Conservation (phyloP, 2,329 filamentous ascomycete species). For the Lecanicillium sp. region DNA sequence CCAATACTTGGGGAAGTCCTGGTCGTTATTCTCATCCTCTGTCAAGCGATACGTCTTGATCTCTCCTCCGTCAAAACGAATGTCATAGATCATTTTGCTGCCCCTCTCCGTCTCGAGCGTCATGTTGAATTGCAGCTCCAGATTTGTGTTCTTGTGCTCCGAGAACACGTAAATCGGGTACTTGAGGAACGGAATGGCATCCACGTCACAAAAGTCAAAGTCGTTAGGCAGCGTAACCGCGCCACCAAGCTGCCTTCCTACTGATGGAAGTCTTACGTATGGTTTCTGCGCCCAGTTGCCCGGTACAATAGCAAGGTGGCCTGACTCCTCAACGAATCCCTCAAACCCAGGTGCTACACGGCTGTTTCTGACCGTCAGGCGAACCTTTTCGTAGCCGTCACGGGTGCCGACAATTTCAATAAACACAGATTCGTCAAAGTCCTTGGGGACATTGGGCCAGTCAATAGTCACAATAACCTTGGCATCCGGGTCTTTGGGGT, state of each 20-base stretch:
- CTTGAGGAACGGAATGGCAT: conserved; percentile 14
- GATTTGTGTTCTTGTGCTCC: conserved; percentile 13
- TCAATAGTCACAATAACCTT: conserved; percentile 22
- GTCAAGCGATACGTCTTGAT: conserved; percentile 22
- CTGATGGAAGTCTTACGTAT: conserved; percentile 20
- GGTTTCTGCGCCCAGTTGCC: conserved; percentile 15
- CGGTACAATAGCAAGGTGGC: conserved; percentile 25
- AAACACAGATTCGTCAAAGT: conserved; percentile 31
- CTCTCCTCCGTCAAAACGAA: conserved; percentile 35
- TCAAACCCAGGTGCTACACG: conserved; percentile 22
- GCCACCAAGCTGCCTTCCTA: conserved; percentile 18
- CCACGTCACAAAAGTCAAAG: conserved; percentile 11
- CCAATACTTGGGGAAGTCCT: conserved; percentile 39
- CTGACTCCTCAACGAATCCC: conserved; percentile 25
- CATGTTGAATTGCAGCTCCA: conserved; percentile 27
- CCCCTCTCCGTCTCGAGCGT: conserved; percentile 42
- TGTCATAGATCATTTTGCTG: conserved; percentile 39
- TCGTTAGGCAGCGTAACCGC: conserved; percentile 13
- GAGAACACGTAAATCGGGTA: conserved; percentile 25
- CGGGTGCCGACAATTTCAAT: conserved; percentile 26
- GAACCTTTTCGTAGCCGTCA: conserved; percentile 28
- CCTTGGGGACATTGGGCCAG: conserved; percentile 28
- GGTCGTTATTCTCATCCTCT: conserved; percentile 15
- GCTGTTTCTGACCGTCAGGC: conserved; percentile 15
- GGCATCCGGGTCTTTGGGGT: conserved; percentile 21